These are phyloP conservation scores for Saccharomyces uvarum DNA, from an alignment of 1,139 yeast species.

Conservation along the genomic window DNA sequence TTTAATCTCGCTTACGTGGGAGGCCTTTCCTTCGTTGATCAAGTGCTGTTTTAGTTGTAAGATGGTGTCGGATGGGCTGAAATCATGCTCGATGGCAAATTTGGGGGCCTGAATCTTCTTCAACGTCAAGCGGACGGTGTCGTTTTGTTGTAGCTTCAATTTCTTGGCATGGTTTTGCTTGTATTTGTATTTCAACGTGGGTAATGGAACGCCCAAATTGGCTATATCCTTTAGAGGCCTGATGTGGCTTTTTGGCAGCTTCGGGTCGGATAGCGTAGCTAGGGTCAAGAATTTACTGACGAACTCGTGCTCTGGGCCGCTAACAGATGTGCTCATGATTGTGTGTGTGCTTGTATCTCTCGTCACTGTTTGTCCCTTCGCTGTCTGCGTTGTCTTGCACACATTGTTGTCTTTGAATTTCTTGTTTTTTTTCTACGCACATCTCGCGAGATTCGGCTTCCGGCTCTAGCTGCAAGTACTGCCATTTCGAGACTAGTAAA, in stretches of 20 bases:
- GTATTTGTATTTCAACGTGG: conserved; percentile 32
- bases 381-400: neutral
- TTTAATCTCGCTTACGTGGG: conserved; percentile 33
- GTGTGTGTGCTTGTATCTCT: neutral
- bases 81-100: conserved; percentile 29
- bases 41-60: conserved; percentile 35
- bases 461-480: neutral
- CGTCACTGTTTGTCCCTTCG: neutral
- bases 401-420: neutral
- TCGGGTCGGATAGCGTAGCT: conserved; percentile 27
- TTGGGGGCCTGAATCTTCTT: conserved; percentile 44
- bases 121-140: conserved; percentile 27
- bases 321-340: conserved; percentile 3
- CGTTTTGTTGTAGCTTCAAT: conserved; percentile 3
- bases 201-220: conserved; percentile 31
- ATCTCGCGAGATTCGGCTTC: neutral
- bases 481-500: neutral
- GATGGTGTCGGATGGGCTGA: conserved; percentile 31
- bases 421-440: neutral
- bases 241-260: conserved; percentile 20
- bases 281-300: conserved; percentile 28
- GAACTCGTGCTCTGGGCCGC: conserved; percentile 25
- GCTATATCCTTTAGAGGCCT: conserved; percentile 28
- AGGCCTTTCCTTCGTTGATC: conserved; percentile 24
- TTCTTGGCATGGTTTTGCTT: conserved; percentile 14